Percentiles rank a stretch among this genome's conserved stretches.
phyloP scores from a whole-genome alignment of 1,284 basidiomycete genomes.

The Butyriboletus regius region DNA sequence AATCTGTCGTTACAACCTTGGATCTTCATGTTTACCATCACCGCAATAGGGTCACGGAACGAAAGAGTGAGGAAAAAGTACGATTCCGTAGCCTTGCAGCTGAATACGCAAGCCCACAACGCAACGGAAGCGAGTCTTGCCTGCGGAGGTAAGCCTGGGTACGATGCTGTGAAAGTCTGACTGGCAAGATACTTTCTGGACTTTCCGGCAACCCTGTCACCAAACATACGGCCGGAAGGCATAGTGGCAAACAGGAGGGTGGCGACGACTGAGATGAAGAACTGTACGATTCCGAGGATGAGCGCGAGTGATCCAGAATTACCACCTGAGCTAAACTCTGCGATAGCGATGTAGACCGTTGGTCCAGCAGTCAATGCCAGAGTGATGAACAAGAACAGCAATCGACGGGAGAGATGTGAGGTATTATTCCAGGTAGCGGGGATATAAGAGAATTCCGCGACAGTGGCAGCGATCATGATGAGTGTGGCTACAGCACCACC shows the following conservation, averaged over 20 bases:
- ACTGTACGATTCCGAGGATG: conserved; percentile 87
- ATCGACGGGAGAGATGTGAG: conserved; percentile 80
- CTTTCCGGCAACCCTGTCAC: conserved; percentile 88
- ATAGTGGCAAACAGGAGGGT: conserved; percentile 79
- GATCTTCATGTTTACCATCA: conserved; percentile 90
- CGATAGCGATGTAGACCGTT: conserved; percentile 82
- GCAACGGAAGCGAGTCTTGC: conserved; percentile 67
- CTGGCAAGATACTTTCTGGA: conserved; percentile 89
- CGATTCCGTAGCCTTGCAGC: conserved; percentile 88
- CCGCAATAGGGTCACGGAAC: conserved; percentile 82
- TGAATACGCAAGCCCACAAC: conserved; percentile 85
- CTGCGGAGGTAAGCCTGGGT: conserved; percentile 58
- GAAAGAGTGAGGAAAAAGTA: conserved; percentile 93
- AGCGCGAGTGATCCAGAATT: conserved; percentile 66
- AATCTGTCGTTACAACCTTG: conserved; percentile 78
- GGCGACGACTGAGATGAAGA: conserved; percentile 76
- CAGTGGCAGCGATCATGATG: conserved; percentile 89
- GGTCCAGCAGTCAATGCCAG: conserved; percentile 81
- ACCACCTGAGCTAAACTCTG: conserved; percentile 44
- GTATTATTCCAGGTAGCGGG: conserved; percentile 97
- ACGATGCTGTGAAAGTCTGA: conserved; percentile 92
- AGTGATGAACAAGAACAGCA: conserved; percentile 77
- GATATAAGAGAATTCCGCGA: conserved; percentile 91
- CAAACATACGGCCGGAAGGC: conserved; percentile 91
- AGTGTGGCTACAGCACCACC: conserved; percentile 84